Evolutionary conservation across 2,329 filamentous ascomycete genomes (phyloP).

Genomic region (Verticillium nubilum): DNA sequence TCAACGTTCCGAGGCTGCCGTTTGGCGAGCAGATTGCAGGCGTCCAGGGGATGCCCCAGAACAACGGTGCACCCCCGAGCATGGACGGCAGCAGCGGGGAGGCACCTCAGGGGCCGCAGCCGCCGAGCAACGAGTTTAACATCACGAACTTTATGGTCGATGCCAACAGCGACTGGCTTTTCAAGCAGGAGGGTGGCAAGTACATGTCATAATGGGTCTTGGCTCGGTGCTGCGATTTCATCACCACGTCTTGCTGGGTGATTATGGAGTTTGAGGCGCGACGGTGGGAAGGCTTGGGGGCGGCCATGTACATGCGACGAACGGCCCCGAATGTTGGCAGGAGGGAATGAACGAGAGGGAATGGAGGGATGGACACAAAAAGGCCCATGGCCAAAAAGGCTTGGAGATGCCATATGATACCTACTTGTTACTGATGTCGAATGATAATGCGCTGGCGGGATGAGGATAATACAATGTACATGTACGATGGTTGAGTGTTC

Average conservation of each 20-base stretch:
- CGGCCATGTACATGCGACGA: background rate
- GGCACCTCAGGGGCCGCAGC: slow-evolving; percentile 15
- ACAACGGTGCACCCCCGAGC: slow-evolving; percentile 9
- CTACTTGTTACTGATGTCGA: background rate
- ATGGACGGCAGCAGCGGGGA: slow-evolving; percentile 14
- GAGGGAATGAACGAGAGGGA: background rate
- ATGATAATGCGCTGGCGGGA: background rate
- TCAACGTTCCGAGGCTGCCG: slow-evolving; percentile 77
- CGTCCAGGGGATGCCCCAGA: slow-evolving; percentile 12
- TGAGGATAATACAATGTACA: background rate
- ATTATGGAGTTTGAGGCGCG: background rate
- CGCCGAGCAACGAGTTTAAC: slow-evolving; percentile 58
- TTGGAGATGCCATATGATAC: background rate
- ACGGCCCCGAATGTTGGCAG: background rate
- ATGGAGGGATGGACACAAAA: background rate
- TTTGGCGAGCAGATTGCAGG: slow-evolving; percentile 28
- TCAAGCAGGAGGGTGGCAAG: slow-evolving; percentile 42
- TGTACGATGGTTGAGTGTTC: background rate
- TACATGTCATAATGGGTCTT: slow-evolving; percentile 9
- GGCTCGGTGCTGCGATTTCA: background rate
- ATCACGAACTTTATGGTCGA: slow-evolving; percentile 76
- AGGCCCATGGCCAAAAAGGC: background rate
- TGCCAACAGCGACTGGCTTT: slow-evolving; percentile 70
- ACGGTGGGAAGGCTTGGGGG: background rate
- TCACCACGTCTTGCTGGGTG: background rate